These are phyloP conservation scores for Mycena rebaudengoi DNA, from an alignment of 768 basidiomycete genomes.

Conservation along the genomic window DNA sequence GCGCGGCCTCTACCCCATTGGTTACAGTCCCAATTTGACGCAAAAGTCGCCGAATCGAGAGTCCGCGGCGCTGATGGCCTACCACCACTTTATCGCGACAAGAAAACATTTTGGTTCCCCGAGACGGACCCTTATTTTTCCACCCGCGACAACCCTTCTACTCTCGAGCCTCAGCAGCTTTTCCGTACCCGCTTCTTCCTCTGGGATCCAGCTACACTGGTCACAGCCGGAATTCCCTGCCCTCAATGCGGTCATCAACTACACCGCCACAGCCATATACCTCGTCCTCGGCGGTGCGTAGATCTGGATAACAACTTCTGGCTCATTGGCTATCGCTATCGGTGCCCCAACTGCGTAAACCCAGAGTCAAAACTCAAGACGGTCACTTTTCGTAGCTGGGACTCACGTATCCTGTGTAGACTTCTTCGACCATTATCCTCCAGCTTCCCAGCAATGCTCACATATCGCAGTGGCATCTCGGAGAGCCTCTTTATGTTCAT, in stretches of 20 bases:
- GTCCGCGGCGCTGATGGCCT: too few relatives aligned
- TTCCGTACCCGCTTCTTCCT: not conserved
- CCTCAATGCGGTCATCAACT: not conserved
- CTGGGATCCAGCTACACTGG: not conserved
- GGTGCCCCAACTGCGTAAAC: not conserved
- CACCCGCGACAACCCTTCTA: not conserved
- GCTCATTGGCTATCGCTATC: not conserved
- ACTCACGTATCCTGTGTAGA: not conserved
- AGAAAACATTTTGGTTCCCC: too few relatives aligned
- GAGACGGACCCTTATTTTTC: too few relatives aligned
- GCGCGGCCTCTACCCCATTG: too few relatives aligned
- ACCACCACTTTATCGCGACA: too few relatives aligned
- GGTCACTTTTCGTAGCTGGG: constrained; percentile 2
- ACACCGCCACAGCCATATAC: not conserved
- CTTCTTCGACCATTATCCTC: not conserved
- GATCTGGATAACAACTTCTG: not conserved
- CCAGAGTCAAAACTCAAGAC: not conserved
- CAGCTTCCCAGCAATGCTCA: not conserved
- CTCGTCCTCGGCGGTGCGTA: not conserved
- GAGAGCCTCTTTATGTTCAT: not conserved
- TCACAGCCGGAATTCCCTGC: not conserved
- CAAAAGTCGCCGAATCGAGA: too few relatives aligned
- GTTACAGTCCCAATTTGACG: too few relatives aligned
- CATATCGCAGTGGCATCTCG: not conserved
- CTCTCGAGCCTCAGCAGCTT: too few relatives aligned